phyloP scores from a whole-genome alignment of 768 basidiomycete genomes.

The Gloeopeniophorella convolvens region DNA sequence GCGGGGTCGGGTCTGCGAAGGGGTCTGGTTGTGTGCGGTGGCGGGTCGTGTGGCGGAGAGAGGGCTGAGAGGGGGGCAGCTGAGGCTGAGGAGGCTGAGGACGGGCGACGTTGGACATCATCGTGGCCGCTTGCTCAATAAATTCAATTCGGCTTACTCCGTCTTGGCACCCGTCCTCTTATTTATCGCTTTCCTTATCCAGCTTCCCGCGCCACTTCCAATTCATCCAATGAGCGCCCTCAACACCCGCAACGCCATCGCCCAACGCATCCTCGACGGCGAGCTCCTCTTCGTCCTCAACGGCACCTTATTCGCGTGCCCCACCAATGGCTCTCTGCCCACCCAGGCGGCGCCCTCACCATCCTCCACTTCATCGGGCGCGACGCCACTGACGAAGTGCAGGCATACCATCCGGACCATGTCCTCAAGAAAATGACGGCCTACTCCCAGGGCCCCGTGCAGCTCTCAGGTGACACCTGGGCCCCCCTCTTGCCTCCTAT shows the following conservation, averaged over 20 bases:
- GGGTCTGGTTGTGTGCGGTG: constrained; percentile 22
- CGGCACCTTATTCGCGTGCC: constrained; percentile 59
- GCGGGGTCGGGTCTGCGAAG: constrained; percentile 30
- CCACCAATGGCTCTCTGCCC: constrained; percentile 68
- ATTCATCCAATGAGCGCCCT: neutral
- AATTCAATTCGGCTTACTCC: too few relatives aligned
- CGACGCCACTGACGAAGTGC: constrained; percentile 91
- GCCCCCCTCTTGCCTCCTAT: constrained; percentile 80
- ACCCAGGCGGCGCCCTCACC: constrained; percentile 86
- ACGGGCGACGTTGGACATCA: neutral
- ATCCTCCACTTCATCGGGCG: constrained; percentile 94
- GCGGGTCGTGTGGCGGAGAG: neutral
- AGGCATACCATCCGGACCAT: constrained; percentile 75
- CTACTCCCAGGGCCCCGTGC: constrained; percentile 67
- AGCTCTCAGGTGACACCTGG: constrained; percentile 51
- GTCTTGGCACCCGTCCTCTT: too few relatives aligned
- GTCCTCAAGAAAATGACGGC: constrained; percentile 49
- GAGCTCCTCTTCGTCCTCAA: constrained; percentile 71
- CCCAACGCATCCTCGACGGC: constrained; percentile 65
- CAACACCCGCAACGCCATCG: constrained; percentile 45
- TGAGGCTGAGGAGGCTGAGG: neutral
- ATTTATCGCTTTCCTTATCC: too few relatives aligned
- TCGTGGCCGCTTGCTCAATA: too few relatives aligned
- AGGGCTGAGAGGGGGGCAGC: neutral
- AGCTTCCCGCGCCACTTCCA: neutral